Evolutionary conservation across 768 basidiomycete species (phyloP), one percentile per base, ranked within the genome.

Genomic region (Boletus pseudo-olivaceus): DNA sequence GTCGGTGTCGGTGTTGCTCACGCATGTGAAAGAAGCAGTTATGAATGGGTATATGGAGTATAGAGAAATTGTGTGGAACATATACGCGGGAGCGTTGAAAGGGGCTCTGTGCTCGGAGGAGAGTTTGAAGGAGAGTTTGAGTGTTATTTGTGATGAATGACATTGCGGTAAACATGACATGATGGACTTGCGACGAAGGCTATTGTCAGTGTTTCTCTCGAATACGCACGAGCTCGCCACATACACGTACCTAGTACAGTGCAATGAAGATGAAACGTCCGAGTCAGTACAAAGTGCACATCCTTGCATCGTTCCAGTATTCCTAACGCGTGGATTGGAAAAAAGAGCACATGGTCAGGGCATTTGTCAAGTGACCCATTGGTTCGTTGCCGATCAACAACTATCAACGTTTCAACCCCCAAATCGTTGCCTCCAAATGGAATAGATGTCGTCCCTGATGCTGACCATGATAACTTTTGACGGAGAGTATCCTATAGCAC

Each of bases 1-100:
- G 54, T 93, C 93, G 5, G 88, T 88, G 32, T 75, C 75, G 3
- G 87, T 98, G 8, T 74, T 98, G 49, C 70, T 97, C 29, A 80
- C 80, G 30, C 93, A 94, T 58, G 77, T 90, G 26, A 76, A 84
- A 68, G 89, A 88, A 42, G 81, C 84, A 32, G 78, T 97, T 17
- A 78, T 84, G 58, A 85, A 88, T 48, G 81, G 81, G 33, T 97
- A 95, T 71, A 76, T 79, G 61, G 76, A 77, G 26, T 97, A 92
- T 74, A 73, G 84, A 60, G 85, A 89, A 41, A 74, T 81, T 20
- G 77, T 83, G 46, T 76, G 66, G 76, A 78, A 71, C 69, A 80
- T 77, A 65, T 75, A 76, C 54, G 71, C 72, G 7, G 75, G 75
- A 3, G 67, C 57, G 48, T 61, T 72, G 54, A 69, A 64, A 44